Conservation (phyloP, 2,329 filamentous ascomycete species). For the Epichloe glyceriae region DNA sequence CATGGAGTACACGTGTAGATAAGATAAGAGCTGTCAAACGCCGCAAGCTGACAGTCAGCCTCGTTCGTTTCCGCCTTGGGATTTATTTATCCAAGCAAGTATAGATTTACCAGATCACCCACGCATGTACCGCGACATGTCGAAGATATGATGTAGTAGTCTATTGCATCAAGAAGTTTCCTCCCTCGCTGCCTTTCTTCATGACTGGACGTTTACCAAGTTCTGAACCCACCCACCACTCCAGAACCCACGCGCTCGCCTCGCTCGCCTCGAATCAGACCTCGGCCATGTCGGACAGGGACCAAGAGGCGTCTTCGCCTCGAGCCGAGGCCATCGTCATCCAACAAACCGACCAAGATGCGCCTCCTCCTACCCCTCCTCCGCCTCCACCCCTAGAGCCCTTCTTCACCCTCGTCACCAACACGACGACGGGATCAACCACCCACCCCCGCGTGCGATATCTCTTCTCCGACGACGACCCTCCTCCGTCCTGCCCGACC, state of each 20-base stretch:
- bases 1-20: conserved; percentile 15
- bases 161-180: no score
- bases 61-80: not conserved
- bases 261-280: no score
- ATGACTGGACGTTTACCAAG: no score
- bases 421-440: conserved; percentile 57
- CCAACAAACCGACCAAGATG: not conserved
- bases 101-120: no score
- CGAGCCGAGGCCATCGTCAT: not conserved
- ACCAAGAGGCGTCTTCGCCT: not conserved
- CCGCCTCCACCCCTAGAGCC: conserved; percentile 45
- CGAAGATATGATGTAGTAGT: no score
- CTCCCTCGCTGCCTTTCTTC: no score
- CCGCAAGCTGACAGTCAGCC: not conserved
- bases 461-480: conserved; percentile 85
- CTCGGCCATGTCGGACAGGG: not conserved
- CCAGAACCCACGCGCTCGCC: no score
- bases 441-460: conserved; percentile 83
- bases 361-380: not conserved
- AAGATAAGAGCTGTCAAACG: conserved; percentile 15
- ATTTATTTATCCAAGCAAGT: no score
- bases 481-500: conserved; percentile 55
- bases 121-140: no score
- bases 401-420: conserved; percentile 76
- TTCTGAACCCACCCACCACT: no score